Evolutionary conservation across 305 asterid species (phyloP), one percentile per base, ranked within the genome.

Genomic region (Fraxinus albicans): DNA sequence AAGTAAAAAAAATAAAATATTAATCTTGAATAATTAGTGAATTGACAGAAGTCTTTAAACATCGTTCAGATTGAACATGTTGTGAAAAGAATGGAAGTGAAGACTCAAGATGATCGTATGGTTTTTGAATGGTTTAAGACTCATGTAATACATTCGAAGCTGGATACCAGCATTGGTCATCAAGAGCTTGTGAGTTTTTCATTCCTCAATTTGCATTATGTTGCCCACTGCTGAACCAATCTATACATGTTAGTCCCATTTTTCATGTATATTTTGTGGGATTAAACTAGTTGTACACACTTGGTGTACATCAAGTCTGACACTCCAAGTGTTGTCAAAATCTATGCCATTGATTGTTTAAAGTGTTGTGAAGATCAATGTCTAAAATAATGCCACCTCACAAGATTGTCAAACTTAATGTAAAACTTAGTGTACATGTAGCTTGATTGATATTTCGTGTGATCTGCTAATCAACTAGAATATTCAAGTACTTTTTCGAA

Each of bases 61-160:
- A 78, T 76, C 77, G 84, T 85, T 79, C 90, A 94, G 99, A 88
- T 96, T 81, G 98, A 91, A 36, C 88, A 81, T 77, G 91, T 85
- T 75, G 85, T 89, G 77, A 89, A 79, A 89, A 92, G 94, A 87
- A 87, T 94, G 90, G 94, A 90, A 84, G 87, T 89, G 82, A 91
- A 89, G 88, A 90, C 89, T 86, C 90, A 84, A 85, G 85, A 85
- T 38, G 88, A 88, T 82, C 87, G 87, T 78, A 65, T 82, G 15
- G 92, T 93, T 85, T 92, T 95, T 80, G 92, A 89, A 84, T 96
- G 98, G 99, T 94, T 96, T 85, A 92, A 90, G 87, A 77, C 85
- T 21, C 97, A 92, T 77, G 98, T 94, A 81, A 76, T 93, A 80
- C 92, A 84, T 76, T 89, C 94, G 81, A 96, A 94, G 92, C 88